These are phyloP conservation scores for Monilinia fructigena DNA, from an alignment of 2,329 filamentous ascomycete genomes.

Conservation along the genomic window DNA sequence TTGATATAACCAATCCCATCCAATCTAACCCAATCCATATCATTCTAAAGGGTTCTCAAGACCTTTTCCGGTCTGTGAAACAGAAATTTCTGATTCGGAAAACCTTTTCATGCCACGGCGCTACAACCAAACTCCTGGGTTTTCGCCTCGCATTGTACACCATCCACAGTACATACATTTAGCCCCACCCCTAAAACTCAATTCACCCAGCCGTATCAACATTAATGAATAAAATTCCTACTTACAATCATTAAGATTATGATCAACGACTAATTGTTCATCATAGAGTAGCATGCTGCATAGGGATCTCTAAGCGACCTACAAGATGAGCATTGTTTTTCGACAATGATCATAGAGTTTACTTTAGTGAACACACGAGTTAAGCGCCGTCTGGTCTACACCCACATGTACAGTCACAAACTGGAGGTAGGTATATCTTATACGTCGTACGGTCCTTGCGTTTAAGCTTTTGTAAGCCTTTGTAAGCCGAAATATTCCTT, in stretches of 20 bases:
- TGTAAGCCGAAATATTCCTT: background rate
- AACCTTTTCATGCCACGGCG: conserved; percentile 3
- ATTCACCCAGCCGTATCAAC: conserved; percentile 10
- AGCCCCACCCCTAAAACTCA: background rate
- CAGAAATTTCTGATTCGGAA: background rate
- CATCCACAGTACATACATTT: background rate
- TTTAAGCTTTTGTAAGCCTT: background rate
- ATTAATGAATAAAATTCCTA: background rate
- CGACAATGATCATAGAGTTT: background rate
- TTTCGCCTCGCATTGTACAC: background rate
- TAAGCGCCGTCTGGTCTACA: background rate
- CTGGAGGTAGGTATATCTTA: background rate
- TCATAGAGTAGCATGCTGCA: background rate
- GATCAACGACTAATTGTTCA: background rate
- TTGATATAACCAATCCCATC: background rate
- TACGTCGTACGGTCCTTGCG: background rate
- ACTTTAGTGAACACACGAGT: background rate
- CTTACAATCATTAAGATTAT: background rate
- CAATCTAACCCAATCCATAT: background rate
- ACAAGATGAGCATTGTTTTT: background rate
- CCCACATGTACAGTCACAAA: background rate
- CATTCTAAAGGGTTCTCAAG: background rate
- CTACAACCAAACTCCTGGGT: conserved; percentile 14
- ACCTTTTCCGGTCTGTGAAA: background rate
- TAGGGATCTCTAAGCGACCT: background rate